Evolutionary conservation across 495 filamentous ascomycete species (phyloP).

Genomic region (Aspergillus cavernicola): DNA sequence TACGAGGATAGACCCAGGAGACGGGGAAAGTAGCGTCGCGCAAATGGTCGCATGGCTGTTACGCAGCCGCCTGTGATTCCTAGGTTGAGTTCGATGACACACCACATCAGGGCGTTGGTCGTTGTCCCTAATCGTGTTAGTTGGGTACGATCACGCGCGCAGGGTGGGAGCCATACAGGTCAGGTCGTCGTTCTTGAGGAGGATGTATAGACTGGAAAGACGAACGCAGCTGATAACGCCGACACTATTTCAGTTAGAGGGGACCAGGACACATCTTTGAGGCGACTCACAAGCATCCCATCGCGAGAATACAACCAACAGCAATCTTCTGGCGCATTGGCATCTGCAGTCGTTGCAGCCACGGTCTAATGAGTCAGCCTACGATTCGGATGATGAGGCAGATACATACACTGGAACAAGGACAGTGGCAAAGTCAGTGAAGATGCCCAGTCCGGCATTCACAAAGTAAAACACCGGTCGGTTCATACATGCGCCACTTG

Average conservation of each 20-base stretch:
- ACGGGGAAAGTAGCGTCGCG: constrained; percentile 31
- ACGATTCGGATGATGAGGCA: neutral
- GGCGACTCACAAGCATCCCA: constrained; percentile 29
- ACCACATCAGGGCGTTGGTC: constrained; percentile 29
- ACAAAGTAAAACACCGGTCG: constrained; percentile 33
- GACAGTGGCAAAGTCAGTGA: constrained; percentile 36
- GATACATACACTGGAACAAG: constrained; percentile 33
- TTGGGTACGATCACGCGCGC: neutral
- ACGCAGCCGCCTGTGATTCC: constrained; percentile 34
- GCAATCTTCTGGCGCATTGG: constrained; percentile 28
- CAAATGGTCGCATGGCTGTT: constrained; percentile 32
- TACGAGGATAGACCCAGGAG: constrained; percentile 29
- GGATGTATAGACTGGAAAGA: constrained; percentile 20
- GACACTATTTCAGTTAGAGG: constrained; percentile 20
- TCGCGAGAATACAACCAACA: constrained; percentile 24
- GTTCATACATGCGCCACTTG: constrained; percentile 26
- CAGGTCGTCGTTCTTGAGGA: constrained; percentile 23
- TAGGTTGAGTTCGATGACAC: constrained; percentile 33
- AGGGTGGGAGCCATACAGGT: constrained; percentile 22
- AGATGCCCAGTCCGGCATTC: constrained; percentile 33
- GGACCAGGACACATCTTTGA: neutral
- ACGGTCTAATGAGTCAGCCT: constrained; percentile 19
- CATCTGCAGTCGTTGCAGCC: constrained; percentile 34
- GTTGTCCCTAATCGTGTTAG: constrained; percentile 24
- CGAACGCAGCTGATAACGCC: constrained; percentile 36